Conservation (phyloP, 768 basidiomycete genomes). For the Lentinula guzmanii region DNA sequence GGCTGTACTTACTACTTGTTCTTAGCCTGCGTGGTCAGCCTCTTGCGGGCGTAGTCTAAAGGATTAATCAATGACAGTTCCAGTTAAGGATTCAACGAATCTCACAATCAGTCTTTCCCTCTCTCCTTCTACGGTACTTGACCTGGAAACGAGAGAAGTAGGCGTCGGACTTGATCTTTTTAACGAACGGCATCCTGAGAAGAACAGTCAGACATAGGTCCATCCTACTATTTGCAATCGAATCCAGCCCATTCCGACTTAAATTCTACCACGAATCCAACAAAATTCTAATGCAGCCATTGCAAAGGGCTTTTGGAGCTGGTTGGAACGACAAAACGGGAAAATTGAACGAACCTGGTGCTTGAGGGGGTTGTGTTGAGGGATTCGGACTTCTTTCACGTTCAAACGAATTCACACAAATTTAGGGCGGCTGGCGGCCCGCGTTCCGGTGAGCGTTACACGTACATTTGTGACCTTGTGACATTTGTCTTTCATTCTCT, state of each 20-base stretch:
- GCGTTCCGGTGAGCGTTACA: too few relatives aligned
- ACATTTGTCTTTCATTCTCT: not conserved
- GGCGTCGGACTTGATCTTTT: constrained; percentile 91
- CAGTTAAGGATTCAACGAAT: constrained; percentile 6
- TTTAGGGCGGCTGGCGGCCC: not conserved
- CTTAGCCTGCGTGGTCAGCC: constrained; percentile 96
- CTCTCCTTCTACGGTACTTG: constrained; percentile 94
- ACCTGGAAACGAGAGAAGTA: constrained; percentile 99
- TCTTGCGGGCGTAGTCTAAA: constrained; percentile 94
- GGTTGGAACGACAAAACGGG: not conserved
- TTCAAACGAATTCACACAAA: too few relatives aligned
- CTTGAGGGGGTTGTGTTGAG: not conserved
- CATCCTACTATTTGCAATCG: not conserved
- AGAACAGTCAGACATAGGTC: not conserved
- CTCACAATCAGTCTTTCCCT: constrained; percentile 98
- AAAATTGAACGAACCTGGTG: not conserved
- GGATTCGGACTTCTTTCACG: not conserved
- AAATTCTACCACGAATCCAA: not conserved
- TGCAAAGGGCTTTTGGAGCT: not conserved
- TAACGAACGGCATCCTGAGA: constrained; percentile 89
- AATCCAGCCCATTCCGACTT: not conserved
- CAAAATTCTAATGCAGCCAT: not conserved
- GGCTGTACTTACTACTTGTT: constrained; percentile 82
- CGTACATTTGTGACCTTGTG: not conserved
- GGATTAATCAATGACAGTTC: constrained; percentile 1